Evolutionary conservation across 306 rosid species (phyloP).

Genomic region (Quercus engelmannii): DNA sequence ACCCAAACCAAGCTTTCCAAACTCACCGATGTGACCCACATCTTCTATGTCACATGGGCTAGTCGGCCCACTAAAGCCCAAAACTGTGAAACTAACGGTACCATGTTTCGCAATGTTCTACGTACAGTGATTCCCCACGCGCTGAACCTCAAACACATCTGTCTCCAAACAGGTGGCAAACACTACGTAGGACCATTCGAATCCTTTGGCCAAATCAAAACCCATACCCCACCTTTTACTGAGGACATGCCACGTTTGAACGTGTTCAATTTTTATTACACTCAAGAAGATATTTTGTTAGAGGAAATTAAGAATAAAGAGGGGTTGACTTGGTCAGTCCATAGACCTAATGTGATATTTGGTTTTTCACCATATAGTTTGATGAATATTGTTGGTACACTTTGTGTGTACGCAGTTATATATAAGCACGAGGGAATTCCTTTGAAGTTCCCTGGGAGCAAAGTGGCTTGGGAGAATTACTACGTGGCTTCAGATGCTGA

Average conservation of each 20-base stretch:
- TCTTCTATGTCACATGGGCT: slow-evolving; percentile 68
- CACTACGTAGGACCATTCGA: slow-evolving; percentile 63
- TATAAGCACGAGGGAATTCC: slow-evolving; percentile 62
- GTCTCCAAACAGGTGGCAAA: slow-evolving; percentile 63
- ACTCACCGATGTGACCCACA: slow-evolving; percentile 57
- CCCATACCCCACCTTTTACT: background rate
- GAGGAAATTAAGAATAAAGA: slow-evolving; percentile 45
- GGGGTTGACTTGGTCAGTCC: slow-evolving; percentile 58
- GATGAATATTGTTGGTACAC: slow-evolving; percentile 33
- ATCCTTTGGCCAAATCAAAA: slow-evolving; percentile 8
- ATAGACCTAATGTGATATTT: slow-evolving; percentile 41
- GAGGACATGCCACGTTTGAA: slow-evolving; percentile 9
- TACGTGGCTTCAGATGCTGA: slow-evolving; percentile 52
- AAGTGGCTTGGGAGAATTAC: slow-evolving; percentile 45
- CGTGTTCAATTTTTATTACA: slow-evolving; percentile 53
- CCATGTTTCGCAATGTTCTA: slow-evolving; percentile 53
- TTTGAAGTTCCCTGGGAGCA: slow-evolving; percentile 55
- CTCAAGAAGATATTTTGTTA: slow-evolving; percentile 41
- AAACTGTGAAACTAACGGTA: slow-evolving; percentile 53
- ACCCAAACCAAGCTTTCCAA: slow-evolving; percentile 49
- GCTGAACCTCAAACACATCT: slow-evolving; percentile 57
- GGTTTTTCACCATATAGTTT: no score
- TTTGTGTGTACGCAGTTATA: slow-evolving; percentile 57
- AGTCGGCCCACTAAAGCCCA: slow-evolving; percentile 41
- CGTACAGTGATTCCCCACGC: slow-evolving; percentile 55